A percentile compares a stretch with the other conserved stretches of the same genome.
phyloP scores from a whole-genome alignment of 768 basidiomycete genomes.

The Ramaria sp. region DNA sequence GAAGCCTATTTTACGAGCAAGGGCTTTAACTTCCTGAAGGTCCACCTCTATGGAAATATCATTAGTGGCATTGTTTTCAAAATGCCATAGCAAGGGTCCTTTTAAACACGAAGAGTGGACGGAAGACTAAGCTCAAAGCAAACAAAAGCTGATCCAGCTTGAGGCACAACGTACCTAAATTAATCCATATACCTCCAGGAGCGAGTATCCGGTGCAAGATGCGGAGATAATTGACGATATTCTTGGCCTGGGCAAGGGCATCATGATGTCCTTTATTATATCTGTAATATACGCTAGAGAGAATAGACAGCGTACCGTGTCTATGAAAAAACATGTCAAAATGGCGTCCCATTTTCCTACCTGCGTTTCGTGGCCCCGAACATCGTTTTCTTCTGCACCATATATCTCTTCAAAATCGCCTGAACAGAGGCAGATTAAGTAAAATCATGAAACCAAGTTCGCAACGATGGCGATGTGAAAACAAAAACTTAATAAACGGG shows the following conservation, averaged over 20 bases:
- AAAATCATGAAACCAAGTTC: neutral
- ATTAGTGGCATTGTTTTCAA: slow-evolving; percentile 75
- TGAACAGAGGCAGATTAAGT: slow-evolving; percentile 15
- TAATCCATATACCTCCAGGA: slow-evolving; percentile 87
- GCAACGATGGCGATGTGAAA: neutral
- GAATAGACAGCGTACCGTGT: slow-evolving; percentile 50
- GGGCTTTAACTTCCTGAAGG: slow-evolving; percentile 76
- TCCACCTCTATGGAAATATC: slow-evolving; percentile 82
- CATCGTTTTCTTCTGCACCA: slow-evolving; percentile 36
- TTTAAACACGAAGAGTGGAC: neutral
- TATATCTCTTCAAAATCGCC: slow-evolving; percentile 95
- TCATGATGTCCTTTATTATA: neutral
- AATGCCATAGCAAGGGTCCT: slow-evolving; percentile 97
- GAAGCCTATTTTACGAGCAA: slow-evolving; percentile 71
- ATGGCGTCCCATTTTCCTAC: slow-evolving; percentile 80
- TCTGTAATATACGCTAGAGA: neutral
- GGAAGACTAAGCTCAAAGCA: neutral
- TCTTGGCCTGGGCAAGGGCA: slow-evolving; percentile 56
- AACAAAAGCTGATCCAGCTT: neutral
- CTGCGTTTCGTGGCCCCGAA: slow-evolving; percentile 51
- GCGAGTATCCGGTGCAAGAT: slow-evolving; percentile 75
- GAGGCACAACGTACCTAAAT: slow-evolving; percentile 45
- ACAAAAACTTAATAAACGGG: neutral
- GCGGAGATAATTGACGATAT: slow-evolving; percentile 84
- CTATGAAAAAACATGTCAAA: slow-evolving; percentile 94